Evolutionary conservation across 2,329 filamentous ascomycete genomes (phyloP).

Genomic region (Keithomyces neogunnii): DNA sequence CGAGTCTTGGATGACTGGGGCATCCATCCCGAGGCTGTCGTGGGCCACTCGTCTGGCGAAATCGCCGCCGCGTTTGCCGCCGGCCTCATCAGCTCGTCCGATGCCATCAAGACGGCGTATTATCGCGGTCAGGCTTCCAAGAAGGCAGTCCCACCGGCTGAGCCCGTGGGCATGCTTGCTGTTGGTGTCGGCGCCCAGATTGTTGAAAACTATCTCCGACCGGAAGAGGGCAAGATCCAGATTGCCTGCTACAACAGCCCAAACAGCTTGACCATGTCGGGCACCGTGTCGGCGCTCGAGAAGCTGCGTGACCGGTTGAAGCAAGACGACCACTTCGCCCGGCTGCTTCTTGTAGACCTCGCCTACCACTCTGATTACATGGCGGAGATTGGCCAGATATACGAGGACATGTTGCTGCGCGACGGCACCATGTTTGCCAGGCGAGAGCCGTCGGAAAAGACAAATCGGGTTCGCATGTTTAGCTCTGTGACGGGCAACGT

Average conservation of each 20-base stretch:
- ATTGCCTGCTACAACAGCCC: slow-evolving; percentile 18
- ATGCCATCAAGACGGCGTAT: slow-evolving; percentile 7
- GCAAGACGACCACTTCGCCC: slow-evolving; percentile 17
- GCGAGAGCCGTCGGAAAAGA: background rate
- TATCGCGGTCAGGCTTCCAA: background rate
- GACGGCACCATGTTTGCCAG: no score
- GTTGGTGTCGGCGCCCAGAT: background rate
- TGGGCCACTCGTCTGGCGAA: slow-evolving; percentile 33
- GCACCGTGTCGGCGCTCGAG: slow-evolving; percentile 19
- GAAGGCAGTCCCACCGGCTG: no score
- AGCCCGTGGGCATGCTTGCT: background rate
- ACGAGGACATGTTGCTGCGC: background rate
- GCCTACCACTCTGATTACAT: slow-evolving; percentile 36
- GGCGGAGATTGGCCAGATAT: slow-evolving; percentile 4
- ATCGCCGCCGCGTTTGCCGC: slow-evolving; percentile 32
- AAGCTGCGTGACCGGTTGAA: slow-evolving; percentile 13
- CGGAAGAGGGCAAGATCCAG: slow-evolving; percentile 1
- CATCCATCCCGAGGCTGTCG: slow-evolving; percentile 20
- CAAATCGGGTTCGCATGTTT: background rate
- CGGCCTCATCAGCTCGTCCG: slow-evolving; percentile 5
- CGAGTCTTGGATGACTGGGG: slow-evolving; percentile 24
- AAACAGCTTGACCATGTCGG: slow-evolving; percentile 19
- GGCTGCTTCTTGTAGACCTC: slow-evolving; percentile 25
- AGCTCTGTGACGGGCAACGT: background rate
- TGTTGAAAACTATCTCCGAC: background rate